Evolutionary conservation across 768 basidiomycete genomes (phyloP).

Genomic region (Suillus discolor): DNA sequence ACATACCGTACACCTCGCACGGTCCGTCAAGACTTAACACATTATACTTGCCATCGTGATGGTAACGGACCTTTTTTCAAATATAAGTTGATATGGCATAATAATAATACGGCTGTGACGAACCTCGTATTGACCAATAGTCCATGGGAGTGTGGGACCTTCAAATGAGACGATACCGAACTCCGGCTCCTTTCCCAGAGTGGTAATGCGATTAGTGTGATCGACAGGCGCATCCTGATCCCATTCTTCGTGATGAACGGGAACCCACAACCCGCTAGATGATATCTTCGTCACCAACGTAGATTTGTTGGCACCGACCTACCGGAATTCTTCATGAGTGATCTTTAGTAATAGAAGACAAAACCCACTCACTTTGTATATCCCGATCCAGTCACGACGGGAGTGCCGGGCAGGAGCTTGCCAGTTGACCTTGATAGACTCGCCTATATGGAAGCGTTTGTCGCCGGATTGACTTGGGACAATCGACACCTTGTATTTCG

Average conservation of each 20-base stretch:
- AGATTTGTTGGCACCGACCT: slow-evolving; percentile 89
- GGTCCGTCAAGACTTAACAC: slow-evolving; percentile 87
- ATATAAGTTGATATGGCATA: not conserved
- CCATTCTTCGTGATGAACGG: slow-evolving; percentile 91
- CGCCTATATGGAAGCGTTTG: slow-evolving; percentile 83
- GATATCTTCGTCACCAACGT: slow-evolving; percentile 81
- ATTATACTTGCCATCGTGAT: slow-evolving; percentile 97
- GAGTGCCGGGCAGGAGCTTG: slow-evolving; percentile 86
- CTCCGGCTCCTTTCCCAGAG: slow-evolving; percentile 45
- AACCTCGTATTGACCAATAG: slow-evolving; percentile 81
- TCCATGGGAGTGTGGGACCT: slow-evolving; percentile 84
- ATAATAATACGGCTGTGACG: not conserved
- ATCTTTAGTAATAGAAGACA: not conserved
- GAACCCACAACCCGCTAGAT: slow-evolving; percentile 90
- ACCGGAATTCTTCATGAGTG: slow-evolving; percentile 12
- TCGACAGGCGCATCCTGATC: slow-evolving; percentile 79
- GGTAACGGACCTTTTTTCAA: slow-evolving; percentile 70
- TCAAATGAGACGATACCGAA: slow-evolving; percentile 75
- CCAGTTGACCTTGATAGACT: slow-evolving; percentile 87
- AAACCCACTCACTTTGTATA: slow-evolving; percentile 65
- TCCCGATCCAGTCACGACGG: slow-evolving; percentile 93
- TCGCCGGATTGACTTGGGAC: slow-evolving; percentile 53
- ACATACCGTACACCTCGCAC: slow-evolving; percentile 85
- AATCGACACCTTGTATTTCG: slow-evolving; percentile 75
- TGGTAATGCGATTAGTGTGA: slow-evolving; percentile 33